Conservation (phyloP, 1,139 yeast genomes). For the Lizanozyma gosingica region DNA sequence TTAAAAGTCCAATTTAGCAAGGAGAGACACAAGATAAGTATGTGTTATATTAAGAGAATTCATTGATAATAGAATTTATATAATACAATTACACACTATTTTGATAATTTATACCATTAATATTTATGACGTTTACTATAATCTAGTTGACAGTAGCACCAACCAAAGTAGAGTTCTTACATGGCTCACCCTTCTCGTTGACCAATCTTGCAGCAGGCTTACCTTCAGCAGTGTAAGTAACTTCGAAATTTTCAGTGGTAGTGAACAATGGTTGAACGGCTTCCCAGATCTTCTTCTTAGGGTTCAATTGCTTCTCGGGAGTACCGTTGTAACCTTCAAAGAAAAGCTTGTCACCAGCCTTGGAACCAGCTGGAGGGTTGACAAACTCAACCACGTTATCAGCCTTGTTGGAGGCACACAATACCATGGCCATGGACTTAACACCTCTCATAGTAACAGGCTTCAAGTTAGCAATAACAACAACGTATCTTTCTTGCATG, state of each 20-base stretch:
- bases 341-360: constrained; percentile 94
- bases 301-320: constrained; percentile 91
- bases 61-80: no score
- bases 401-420: constrained; percentile 73
- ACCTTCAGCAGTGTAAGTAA: constrained; percentile 75
- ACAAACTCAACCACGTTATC: constrained; percentile 71
- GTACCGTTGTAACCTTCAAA: constrained; percentile 83
- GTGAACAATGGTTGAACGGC: constrained; percentile 84
- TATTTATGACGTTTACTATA: no score
- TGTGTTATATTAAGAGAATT: no score
- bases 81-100: no score
- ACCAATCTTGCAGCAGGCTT: constrained; percentile 71
- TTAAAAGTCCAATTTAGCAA: no score
- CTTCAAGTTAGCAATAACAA: constrained; percentile 80
- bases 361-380: constrained; percentile 89
- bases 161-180: constrained; percentile 59
- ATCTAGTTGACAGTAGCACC: constrained; percentile 65
- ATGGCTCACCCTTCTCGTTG: constrained; percentile 62
- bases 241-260: constrained; percentile 68
- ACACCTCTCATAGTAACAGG: constrained; percentile 93
- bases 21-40: no score
- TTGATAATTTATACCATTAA: no score
- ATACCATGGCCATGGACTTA: constrained; percentile 92
- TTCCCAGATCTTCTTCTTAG: constrained; percentile 98
- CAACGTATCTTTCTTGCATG: constrained; percentile 75